phyloP scores from a whole-genome alignment of 2,329 filamentous ascomycete species.

The Dothideomycetes sp. region DNA sequence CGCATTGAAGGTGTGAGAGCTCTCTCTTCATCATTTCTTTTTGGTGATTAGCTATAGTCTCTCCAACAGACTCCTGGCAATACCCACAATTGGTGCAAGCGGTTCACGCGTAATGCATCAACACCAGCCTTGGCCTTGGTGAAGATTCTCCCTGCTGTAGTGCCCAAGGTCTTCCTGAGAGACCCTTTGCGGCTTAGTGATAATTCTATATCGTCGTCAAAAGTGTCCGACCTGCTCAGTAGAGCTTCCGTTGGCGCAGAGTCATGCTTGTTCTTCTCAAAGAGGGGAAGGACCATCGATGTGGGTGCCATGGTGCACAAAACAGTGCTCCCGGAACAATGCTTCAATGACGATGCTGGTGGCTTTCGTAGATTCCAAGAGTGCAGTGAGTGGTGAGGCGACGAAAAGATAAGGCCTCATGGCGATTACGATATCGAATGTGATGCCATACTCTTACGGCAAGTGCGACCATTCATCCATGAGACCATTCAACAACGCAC shows the following conservation, averaged over 20 bases:
- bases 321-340: background rate
- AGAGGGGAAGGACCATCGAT: background rate
- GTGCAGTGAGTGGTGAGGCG: too few species aligned
- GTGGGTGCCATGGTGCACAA: background rate
- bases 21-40: background rate
- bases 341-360: background rate
- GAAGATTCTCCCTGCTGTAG: background rate
- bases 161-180: background rate
- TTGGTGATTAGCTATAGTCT: background rate
- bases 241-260: background rate
- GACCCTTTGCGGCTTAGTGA: background rate
- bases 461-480: too few species aligned
- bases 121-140: background rate
- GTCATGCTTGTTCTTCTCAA: background rate
- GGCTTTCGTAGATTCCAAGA: background rate
- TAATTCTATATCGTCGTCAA: background rate
- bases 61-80: too few species aligned
- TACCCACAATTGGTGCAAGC: background rate
- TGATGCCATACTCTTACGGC: too few species aligned
- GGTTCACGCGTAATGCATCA: background rate
- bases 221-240: background rate
- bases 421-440: too few species aligned
- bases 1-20: background rate
- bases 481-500: too few species aligned
- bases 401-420: too few species aligned